Evolutionary conservation across 495 filamentous ascomycete species (phyloP).

Genomic region (Penicillium cataractarum): DNA sequence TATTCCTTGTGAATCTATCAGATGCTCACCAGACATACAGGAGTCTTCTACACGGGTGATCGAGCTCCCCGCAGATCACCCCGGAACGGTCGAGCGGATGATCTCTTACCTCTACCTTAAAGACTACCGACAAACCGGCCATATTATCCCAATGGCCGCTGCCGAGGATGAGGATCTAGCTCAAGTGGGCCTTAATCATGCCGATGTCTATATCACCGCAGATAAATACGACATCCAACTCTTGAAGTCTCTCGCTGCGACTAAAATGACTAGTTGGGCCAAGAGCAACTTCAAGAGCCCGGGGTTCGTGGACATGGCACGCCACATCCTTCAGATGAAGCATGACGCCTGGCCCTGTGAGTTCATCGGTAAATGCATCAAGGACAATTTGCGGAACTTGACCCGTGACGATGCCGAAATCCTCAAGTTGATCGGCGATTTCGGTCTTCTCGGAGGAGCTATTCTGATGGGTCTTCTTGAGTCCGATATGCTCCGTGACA

Average conservation of each 20-base stretch:
- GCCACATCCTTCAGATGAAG: background rate
- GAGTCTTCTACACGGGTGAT: background rate
- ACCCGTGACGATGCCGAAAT: background rate
- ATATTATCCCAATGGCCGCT: background rate
- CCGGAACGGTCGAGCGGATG: background rate
- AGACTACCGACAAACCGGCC: background rate
- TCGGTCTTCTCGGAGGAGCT: background rate
- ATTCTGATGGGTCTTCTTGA: background rate
- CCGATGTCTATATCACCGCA: background rate
- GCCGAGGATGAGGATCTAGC: background rate
- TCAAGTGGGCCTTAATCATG: background rate
- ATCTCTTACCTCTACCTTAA: background rate
- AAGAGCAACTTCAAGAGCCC: background rate
- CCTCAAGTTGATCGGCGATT: background rate
- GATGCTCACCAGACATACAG: background rate
- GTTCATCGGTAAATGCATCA: background rate
- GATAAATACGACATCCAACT: background rate
- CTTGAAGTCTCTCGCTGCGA: background rate
- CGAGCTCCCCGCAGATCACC: background rate
- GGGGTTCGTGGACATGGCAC: background rate
- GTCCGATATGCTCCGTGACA: background rate
- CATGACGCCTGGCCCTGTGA: background rate
- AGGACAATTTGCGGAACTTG: background rate
- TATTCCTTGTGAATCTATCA: background rate
- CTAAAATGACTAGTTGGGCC: background rate